A percentile compares a stretch with the other conserved stretches of the same genome.
Conservation (phyloP, 352 stramenopile genomes). For the Phytophthora sojae region DNA sequence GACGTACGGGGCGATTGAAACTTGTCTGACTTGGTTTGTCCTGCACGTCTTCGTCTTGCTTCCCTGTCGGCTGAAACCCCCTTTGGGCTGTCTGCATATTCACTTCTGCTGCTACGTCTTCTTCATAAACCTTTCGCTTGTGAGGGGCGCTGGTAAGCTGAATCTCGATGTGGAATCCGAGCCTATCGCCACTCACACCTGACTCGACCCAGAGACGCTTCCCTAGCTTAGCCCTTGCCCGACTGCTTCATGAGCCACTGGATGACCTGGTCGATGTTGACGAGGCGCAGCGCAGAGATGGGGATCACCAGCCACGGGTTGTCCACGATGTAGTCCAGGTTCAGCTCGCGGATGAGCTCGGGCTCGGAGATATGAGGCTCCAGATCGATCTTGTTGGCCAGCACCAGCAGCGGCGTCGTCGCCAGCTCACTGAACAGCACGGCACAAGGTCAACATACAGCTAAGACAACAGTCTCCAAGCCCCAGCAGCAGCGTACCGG, state of each 20-base stretch:
- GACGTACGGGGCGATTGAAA: constrained; percentile 15
- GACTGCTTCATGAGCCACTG: constrained; percentile 97
- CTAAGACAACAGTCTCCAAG: constrained; percentile 12
- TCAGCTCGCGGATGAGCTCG: constrained; percentile 94
- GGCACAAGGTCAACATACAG: background rate
- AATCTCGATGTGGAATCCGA: constrained; percentile 8
- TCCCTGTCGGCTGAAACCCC: constrained; percentile 4
- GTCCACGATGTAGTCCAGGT: constrained; percentile 99
- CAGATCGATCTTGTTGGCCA: constrained; percentile 99
- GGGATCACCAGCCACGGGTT: constrained; percentile 99
- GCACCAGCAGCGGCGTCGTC: constrained; percentile 95
- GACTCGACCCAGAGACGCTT: constrained; percentile 10
- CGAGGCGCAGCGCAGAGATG: constrained; percentile 96
- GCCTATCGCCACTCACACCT: constrained; percentile 6
- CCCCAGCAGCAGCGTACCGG: constrained; percentile 67
- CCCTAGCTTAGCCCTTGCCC: constrained; percentile 75
- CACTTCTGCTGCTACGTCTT: constrained; percentile 22
- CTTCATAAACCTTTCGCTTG: constrained; percentile 20
- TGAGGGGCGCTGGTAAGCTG: constrained; percentile 5
- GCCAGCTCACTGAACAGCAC: constrained; percentile 65
- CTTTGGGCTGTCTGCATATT: constrained; percentile 14
- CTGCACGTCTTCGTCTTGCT: constrained; percentile 10
- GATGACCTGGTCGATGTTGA: constrained; percentile 98
- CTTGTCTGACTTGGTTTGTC: constrained; percentile 18
- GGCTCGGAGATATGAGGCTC: constrained; percentile 93